Conservation (phyloP, 2,329 filamentous ascomycete species). For the Exophiala sideris region DNA sequence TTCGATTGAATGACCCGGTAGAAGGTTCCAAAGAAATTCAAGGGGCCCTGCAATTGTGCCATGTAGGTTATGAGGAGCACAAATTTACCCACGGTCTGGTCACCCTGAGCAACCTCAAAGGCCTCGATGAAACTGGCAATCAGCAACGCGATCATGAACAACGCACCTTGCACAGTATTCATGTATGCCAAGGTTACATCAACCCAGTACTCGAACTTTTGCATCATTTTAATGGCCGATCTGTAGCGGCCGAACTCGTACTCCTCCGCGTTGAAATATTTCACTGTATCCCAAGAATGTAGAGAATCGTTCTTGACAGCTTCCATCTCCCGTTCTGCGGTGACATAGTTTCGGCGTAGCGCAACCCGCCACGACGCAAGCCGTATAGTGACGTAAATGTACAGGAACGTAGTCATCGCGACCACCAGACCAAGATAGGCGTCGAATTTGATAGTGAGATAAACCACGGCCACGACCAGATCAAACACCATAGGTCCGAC, state of each 20-base stretch:
- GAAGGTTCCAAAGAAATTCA: slow-evolving; percentile 91
- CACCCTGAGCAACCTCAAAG: slow-evolving; percentile 69
- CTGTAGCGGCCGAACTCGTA: slow-evolving; percentile 75
- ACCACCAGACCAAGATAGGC: slow-evolving; percentile 88
- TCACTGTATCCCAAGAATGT: slow-evolving; percentile 95
- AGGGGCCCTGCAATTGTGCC: slow-evolving; percentile 72
- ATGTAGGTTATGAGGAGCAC: slow-evolving; percentile 73
- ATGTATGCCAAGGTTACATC: slow-evolving; percentile 73
- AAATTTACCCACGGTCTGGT: slow-evolving; percentile 66
- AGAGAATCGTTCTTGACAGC: slow-evolving; percentile 98
- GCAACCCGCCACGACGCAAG: slow-evolving; percentile 92
- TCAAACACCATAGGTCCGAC: slow-evolving; percentile 94
- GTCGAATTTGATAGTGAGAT: slow-evolving; percentile 76
- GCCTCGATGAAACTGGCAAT: slow-evolving; percentile 70
- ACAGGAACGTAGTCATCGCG: slow-evolving; percentile 87
- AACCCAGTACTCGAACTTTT: slow-evolving; percentile 71
- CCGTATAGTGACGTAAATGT: slow-evolving; percentile 92
- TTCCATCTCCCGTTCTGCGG: slow-evolving; percentile 89
- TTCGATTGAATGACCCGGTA: slow-evolving; percentile 94
- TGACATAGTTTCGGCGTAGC: slow-evolving; percentile 89
- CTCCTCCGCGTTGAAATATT: slow-evolving; percentile 81
- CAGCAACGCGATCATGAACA: slow-evolving; percentile 74
- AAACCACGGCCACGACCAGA: slow-evolving; percentile 76
- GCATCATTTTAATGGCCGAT: slow-evolving; percentile 66
- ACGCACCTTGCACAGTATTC: slow-evolving; percentile 75